Base-by-base conservation (phyloP, 2,329 filamentous ascomycete genomes). In the Apiospora kogelbergensis region DNA sequence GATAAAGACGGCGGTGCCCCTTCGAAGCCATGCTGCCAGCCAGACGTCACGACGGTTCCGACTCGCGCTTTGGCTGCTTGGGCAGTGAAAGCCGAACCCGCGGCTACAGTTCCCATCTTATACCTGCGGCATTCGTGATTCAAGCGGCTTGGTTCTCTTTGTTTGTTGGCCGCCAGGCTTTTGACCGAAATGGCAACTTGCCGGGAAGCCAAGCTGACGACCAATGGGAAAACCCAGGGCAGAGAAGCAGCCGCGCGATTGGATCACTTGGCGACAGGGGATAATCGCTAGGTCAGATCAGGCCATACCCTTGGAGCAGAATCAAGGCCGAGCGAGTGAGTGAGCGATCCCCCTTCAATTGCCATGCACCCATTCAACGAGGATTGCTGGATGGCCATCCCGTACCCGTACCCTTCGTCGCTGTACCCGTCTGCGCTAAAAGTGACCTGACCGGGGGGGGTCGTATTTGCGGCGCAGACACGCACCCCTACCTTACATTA, bases 221-320 rank as follows among this genome's bases (percentile, higher is more conserved):
- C 63, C 63, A 65, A 65, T 65, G 41, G 63, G 30, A 65, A 65
- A 65, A 20, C 33, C 30, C 30, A 44, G 63, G 41, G 63, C 63
- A 65, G 41, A 65, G 26, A 17, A 57, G 53, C 53, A 60, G 17
- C 53, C 53, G 63, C 44, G 63, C 44, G 63, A 45, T 44, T 65
- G 44, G 63, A 45, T 65, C 41, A 65, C 63, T 65, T 65, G 63
- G 63, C 63, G 63, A n/a, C 41, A 65, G 63, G 41, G 63, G 63
- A 65, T 30, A 33, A n/a, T 65, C 41, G 63, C 63, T 65, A 45
- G 44, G 63, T 45, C n/a, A 65, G 41, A 45, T 22, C 63, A 65
- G 63, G 24, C 63, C 63, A 45, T 42, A 60, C 30, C 53, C 53
- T 60, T 60, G 53, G n/a, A n/a, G n/a, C n/a, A n/a, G n/a, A 60